Evolutionary conservation across 345 rosid species (phyloP).

Genomic region (Salix arbutifolia): DNA sequence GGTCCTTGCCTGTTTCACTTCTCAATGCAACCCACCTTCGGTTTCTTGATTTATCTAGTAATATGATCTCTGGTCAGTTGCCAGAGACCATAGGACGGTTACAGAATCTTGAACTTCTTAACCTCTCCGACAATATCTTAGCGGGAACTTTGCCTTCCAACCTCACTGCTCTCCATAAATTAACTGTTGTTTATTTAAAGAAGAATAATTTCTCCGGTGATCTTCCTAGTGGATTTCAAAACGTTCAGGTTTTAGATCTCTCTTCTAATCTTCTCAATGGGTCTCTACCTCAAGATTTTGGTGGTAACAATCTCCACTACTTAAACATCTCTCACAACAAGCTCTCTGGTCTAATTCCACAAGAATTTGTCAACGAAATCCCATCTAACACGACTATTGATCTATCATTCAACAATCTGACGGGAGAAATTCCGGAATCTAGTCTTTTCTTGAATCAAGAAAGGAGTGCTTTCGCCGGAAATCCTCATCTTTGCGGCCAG

Average conservation of each 20-base stretch:
- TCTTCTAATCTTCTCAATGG: constrained; percentile 76
- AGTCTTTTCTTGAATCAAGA: constrained; percentile 45
- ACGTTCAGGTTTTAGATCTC: constrained; percentile 59
- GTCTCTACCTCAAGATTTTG: constrained; percentile 63
- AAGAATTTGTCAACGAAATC: constrained; percentile 46
- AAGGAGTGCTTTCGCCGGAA: constrained; percentile 46
- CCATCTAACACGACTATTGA: constrained; percentile 64
- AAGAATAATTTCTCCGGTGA: constrained; percentile 56
- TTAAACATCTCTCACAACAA: constrained; percentile 66
- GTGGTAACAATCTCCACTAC: constrained; percentile 51
- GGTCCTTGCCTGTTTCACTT: constrained; percentile 60
- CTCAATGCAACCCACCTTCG: constrained; percentile 55
- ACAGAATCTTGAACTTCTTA: constrained; percentile 49
- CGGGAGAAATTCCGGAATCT: constrained; percentile 62
- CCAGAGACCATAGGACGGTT: constrained; percentile 42
- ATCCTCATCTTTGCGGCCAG: constrained; percentile 61
- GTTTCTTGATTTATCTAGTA: constrained; percentile 69
- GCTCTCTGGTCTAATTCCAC: constrained; percentile 62
- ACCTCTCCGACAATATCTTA: constrained; percentile 67
- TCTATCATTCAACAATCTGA: constrained; percentile 70
- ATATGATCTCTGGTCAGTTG: constrained; percentile 55
- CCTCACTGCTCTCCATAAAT: constrained; percentile 35
- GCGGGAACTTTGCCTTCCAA: constrained; percentile 57
- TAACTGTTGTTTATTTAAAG: constrained; percentile 51
- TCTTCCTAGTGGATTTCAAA: constrained; percentile 51